Conservation (phyloP, 176 grass and related monocot species). For the Triticum monococcum region DNA sequence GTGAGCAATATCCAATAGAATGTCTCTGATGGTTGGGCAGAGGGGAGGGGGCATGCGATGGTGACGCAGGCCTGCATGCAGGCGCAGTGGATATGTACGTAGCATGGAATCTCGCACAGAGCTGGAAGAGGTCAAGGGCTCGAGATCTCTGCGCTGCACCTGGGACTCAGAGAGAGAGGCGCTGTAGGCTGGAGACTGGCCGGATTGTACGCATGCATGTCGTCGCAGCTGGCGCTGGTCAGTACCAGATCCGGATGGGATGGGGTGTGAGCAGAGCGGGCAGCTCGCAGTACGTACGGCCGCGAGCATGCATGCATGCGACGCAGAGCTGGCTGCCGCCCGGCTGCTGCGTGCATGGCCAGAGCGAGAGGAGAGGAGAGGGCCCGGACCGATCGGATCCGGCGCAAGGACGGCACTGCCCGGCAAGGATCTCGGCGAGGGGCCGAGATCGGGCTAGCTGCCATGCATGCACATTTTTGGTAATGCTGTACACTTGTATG, state of each 20-base stretch:
- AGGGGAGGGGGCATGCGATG: not conserved
- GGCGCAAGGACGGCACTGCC: conserved; percentile 4
- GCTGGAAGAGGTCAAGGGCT: conserved; percentile 38
- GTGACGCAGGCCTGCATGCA: not conserved
- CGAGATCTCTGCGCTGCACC: conserved; percentile 34
- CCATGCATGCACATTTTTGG: not conserved
- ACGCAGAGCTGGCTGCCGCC: not conserved
- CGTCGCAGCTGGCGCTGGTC: not conserved
- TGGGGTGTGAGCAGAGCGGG: not conserved
- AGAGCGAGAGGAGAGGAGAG: conserved; percentile 23
- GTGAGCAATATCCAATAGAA: conserved; percentile 23
- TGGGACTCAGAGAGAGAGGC: not conserved
- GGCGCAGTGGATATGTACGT: not conserved
- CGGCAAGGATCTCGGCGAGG: not conserved
- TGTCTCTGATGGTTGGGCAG: conserved; percentile 2
- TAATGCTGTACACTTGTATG: conserved; percentile 5
- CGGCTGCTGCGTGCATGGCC: not conserved
- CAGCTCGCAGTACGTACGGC: not conserved
- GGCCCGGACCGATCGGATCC: conserved; percentile 19
- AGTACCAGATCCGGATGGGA: conserved; percentile 8
- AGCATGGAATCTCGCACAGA: conserved; percentile 48
- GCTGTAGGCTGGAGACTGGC: not conserved
- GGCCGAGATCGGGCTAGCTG: not conserved
- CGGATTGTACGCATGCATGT: not conserved
- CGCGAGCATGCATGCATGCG: not conserved